Percentiles rank a stretch among this genome's conserved stretches.
Evolutionary conservation across 495 filamentous ascomycete species (phyloP).

Genomic region (Neurospora discreta): DNA sequence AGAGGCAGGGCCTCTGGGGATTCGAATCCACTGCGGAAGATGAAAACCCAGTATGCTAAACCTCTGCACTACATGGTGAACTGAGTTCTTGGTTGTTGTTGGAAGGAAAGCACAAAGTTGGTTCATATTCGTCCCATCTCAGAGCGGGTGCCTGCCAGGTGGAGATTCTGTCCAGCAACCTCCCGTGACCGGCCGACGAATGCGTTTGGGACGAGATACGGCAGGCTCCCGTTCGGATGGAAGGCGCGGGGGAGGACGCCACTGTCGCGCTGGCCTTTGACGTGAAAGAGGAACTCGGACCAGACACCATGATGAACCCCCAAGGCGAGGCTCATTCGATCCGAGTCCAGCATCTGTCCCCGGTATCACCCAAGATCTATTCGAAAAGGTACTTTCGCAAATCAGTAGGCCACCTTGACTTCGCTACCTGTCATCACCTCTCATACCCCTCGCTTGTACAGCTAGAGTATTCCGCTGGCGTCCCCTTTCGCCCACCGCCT

Average conservation of each 20-base stretch:
- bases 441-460: too few species aligned
- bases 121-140: not conserved
- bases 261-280: not conserved
- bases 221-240: not conserved
- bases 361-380: too few species aligned
- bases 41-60: conserved; percentile 17
- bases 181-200: not conserved
- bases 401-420: too few species aligned
- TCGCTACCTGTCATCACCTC: too few species aligned
- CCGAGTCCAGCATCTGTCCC: too few species aligned
- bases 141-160: not conserved
- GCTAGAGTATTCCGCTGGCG: too few species aligned
- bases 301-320: too few species aligned
- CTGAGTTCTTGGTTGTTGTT: not conserved
- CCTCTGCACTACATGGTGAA: conserved; percentile 15
- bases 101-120: not conserved
- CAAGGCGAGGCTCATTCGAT: too few species aligned
- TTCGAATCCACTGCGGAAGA: not conserved
- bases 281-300: not conserved
- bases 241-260: not conserved
- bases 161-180: not conserved
- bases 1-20: too few species aligned
- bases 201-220: not conserved
- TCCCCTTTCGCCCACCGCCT: too few species aligned
- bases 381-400: too few species aligned